Evolutionary conservation across 768 basidiomycete species (phyloP).

Genomic region (Boletus subparvulus): DNA sequence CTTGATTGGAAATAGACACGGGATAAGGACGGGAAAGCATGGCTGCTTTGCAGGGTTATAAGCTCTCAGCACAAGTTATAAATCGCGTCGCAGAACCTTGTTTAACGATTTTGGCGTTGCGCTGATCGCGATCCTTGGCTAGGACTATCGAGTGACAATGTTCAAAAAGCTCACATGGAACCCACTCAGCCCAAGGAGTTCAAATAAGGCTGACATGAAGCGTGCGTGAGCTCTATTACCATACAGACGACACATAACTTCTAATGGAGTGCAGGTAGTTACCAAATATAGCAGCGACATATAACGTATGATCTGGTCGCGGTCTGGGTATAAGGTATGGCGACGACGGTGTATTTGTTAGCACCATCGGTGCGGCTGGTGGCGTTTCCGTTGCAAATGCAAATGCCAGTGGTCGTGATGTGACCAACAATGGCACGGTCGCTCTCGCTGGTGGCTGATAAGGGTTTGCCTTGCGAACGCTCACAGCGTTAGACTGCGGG

Average conservation of each 20-base stretch:
- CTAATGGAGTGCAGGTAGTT: background rate
- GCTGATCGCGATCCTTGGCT: background rate
- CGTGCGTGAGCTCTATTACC: background rate
- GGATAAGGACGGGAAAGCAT: background rate
- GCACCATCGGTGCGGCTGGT: background rate
- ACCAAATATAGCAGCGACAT: background rate
- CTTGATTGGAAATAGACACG: conserved; percentile 31
- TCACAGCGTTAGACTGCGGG: background rate
- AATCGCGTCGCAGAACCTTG: background rate
- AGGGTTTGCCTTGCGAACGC: background rate
- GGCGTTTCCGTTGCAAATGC: background rate
- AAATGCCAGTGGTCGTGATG: background rate
- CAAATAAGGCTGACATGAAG: background rate
- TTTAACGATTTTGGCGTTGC: background rate
- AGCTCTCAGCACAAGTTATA: background rate
- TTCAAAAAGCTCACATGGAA: no score
- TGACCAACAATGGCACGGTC: background rate
- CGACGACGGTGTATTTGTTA: background rate
- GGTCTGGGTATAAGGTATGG: background rate
- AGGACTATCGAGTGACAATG: background rate
- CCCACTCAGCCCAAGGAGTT: background rate
- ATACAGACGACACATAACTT: background rate
- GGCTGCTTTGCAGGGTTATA: background rate
- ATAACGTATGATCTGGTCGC: background rate
- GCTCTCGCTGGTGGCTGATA: background rate